A percentile compares a stretch with the other conserved stretches of the same genome.
These are phyloP conservation scores for Candida palmyrensis DNA, from an alignment of 805 yeast genomes.

Conservation along the genomic window DNA sequence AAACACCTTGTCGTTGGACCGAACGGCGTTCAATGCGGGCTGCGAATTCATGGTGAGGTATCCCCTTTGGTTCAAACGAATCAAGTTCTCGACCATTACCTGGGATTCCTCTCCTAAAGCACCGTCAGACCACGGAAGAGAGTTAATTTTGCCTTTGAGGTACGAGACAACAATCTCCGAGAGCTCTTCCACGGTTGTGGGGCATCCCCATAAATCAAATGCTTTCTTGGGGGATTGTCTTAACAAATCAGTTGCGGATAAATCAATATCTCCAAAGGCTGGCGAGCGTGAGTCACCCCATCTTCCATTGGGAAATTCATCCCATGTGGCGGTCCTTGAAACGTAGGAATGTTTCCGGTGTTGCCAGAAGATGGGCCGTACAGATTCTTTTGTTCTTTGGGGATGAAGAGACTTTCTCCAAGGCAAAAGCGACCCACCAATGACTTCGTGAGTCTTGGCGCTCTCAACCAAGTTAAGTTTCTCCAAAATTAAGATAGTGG, in stretches of 20 bases:
- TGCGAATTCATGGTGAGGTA: conserved; percentile 88
- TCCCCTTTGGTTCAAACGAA: conserved; percentile 60
- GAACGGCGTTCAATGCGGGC: conserved; percentile 81
- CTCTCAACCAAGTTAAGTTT: conserved; percentile 53
- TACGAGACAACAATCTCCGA: conserved; percentile 62
- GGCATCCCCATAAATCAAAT: conserved; percentile 83
- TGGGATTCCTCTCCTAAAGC: conserved; percentile 74
- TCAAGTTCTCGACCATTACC: conserved; percentile 52
- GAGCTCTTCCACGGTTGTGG: conserved; percentile 55
- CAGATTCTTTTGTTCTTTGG: conserved; percentile 69
- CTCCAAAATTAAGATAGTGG: conserved; percentile 85
- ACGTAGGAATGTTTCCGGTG: conserved; percentile 87
- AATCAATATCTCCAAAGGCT: conserved; percentile 87
- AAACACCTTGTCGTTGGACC: conserved; percentile 61
- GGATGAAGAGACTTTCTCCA: conserved; percentile 91
- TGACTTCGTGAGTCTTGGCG: conserved; percentile 32
- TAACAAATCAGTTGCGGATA: conserved; percentile 72
- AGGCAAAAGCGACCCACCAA: conserved; percentile 50
- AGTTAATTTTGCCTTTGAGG: conserved; percentile 61
- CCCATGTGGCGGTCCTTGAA: conserved; percentile 90
- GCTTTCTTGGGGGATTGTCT: conserved; percentile 81
- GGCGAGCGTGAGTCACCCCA: conserved; percentile 99
- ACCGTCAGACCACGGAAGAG: conserved; percentile 95
- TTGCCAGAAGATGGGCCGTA: conserved; percentile 95
- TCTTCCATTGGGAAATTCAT: conserved; percentile 97